Conservation (phyloP, 129 eudicot species). For the Apium graveolens region DNA sequence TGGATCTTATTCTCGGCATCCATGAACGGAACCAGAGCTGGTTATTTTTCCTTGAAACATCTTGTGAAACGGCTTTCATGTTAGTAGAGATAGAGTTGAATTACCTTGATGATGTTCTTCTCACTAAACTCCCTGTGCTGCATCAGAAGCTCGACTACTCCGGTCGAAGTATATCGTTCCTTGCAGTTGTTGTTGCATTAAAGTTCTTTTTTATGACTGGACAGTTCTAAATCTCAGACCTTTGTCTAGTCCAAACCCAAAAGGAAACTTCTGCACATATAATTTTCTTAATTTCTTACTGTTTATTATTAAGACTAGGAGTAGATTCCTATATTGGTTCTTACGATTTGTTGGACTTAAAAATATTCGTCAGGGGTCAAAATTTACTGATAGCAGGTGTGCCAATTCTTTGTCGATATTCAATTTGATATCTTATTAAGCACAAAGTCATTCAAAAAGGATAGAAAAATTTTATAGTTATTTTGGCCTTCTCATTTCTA, state of each 20-base stretch:
- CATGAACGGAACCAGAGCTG: slow-evolving; percentile 41
- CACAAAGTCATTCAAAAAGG: not conserved
- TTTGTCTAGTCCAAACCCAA: slow-evolving; percentile 13
- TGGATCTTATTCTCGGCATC: slow-evolving; percentile 36
- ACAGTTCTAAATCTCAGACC: slow-evolving; percentile 18
- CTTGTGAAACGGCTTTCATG: slow-evolving; percentile 34
- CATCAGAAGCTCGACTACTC: slow-evolving; percentile 7
- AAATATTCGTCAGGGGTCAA: too few species aligned
- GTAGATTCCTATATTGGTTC: not conserved
- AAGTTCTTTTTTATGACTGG: slow-evolving; percentile 35
- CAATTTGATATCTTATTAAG: slow-evolving; percentile 25
- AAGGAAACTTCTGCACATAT: not conserved
- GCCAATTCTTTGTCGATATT: slow-evolving; percentile 14
- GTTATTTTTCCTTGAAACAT: slow-evolving; percentile 36
- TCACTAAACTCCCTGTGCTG: slow-evolving; percentile 42
- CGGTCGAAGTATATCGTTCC: slow-evolving; percentile 18
- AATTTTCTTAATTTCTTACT: not conserved
- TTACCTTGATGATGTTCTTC: slow-evolving; percentile 51
- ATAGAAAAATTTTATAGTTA: not conserved
- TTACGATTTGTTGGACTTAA: not conserved
- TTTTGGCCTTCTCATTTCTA: slow-evolving; percentile 25
- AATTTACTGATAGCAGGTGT: slow-evolving; percentile 23
- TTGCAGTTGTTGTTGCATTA: slow-evolving; percentile 11
- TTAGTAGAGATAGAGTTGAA: slow-evolving; percentile 53
- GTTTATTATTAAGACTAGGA: not conserved